Evolutionary conservation across 2,329 filamentous ascomycete genomes (phyloP).

Genomic region (Clonostachys rhizophaga): DNA sequence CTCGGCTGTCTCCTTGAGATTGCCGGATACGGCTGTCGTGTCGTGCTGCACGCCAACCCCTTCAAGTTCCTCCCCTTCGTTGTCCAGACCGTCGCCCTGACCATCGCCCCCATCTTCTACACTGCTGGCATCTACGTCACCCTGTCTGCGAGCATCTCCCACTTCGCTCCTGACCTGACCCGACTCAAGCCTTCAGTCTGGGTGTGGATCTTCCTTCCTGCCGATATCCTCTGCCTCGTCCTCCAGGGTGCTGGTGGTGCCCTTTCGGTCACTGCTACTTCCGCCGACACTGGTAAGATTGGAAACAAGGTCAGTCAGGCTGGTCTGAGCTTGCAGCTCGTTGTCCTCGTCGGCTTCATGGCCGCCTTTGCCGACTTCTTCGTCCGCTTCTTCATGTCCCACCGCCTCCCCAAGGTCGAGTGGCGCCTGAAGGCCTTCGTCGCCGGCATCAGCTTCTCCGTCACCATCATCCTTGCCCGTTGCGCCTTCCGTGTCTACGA

Average conservation of each 20-base stretch:
- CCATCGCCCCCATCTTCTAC: slow-evolving; percentile 41
- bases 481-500: slow-evolving; percentile 63
- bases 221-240: slow-evolving; percentile 50
- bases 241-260: slow-evolving; percentile 55
- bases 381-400: slow-evolving; percentile 28
- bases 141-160: slow-evolving; percentile 36
- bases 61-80: slow-evolving; percentile 37
- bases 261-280: slow-evolving; percentile 38
- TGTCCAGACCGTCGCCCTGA: slow-evolving; percentile 39
- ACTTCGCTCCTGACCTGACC: slow-evolving; percentile 30
- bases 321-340: slow-evolving; percentile 55
- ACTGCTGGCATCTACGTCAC: slow-evolving; percentile 64
- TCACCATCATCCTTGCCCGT: slow-evolving; percentile 55
- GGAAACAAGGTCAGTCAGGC: slow-evolving; percentile 35
- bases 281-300: slow-evolving; percentile 27
- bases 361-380: slow-evolving; percentile 44
- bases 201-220: slow-evolving; percentile 47
- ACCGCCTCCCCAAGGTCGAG: slow-evolving; percentile 11
- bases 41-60: slow-evolving; percentile 52
- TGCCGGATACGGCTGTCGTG: slow-evolving; percentile 57
- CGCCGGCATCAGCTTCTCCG: slow-evolving; percentile 44
- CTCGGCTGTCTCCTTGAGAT: slow-evolving; percentile 53
- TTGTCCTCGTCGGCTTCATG: slow-evolving; percentile 48
- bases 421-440: slow-evolving; percentile 40
- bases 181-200: slow-evolving; percentile 36